Evolutionary conservation across 1,284 basidiomycete genomes (phyloP).

Genomic region (Pulveroboletus sp.): DNA sequence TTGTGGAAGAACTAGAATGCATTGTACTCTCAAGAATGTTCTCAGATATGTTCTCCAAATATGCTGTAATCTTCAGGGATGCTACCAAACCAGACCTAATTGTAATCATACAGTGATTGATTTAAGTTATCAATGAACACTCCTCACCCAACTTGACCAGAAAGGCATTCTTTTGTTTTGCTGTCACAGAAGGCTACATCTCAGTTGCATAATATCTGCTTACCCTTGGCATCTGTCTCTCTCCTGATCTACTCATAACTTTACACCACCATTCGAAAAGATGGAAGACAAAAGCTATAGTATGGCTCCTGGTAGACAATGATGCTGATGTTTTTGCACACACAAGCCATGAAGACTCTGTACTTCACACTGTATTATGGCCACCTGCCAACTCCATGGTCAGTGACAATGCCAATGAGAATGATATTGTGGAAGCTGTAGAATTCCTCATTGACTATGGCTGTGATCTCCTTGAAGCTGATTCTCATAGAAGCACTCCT

Average conservation of each 20-base stretch:
- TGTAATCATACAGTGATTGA: not conserved
- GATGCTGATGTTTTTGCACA: not conserved
- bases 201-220: not conserved
- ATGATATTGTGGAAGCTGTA: not conserved
- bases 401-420: too few relatives aligned
- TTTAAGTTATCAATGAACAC: too few relatives aligned
- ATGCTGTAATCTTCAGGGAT: too few relatives aligned
- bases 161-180: not conserved
- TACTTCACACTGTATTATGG: not conserved
- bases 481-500: not conserved
- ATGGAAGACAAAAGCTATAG: too few relatives aligned
- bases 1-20: not conserved
- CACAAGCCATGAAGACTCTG: not conserved
- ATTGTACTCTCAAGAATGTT: too few relatives aligned
- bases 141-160: not conserved
- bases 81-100: too few relatives aligned
- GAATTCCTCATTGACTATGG: not conserved
- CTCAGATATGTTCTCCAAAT: too few relatives aligned
- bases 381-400: too few relatives aligned
- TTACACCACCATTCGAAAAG: too few relatives aligned
- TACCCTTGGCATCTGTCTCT: not conserved
- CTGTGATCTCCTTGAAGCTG: not conserved
- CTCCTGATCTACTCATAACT: not conserved
- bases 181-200: too few relatives aligned
- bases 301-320: not conserved